Base-by-base conservation (phyloP, 805 yeast genomes). In the Zygotorulaspora florentina region DNA sequence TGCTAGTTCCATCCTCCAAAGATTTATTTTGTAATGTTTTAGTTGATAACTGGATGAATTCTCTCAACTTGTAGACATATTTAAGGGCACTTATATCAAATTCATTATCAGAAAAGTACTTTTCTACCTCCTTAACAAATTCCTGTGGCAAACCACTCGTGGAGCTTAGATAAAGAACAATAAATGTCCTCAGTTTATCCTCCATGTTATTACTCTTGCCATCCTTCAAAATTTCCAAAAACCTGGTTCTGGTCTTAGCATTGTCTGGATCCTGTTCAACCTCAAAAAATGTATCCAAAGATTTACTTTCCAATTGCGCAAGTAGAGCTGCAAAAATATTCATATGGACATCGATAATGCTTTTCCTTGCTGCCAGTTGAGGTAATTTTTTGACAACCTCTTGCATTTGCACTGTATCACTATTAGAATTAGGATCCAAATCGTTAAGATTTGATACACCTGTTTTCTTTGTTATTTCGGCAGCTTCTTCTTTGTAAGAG, bases 271-370 rank as follows among this genome's bases (percentile, higher is more conserved):
- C 78, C 62, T 91, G 97, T 68, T 93, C 99, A 50, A 93, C 81
- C 68, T 93, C 98, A 65, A 91, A 93, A 56, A 90, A 85, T 45
- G 89, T 81, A 59, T 95, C 99, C 55, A 93, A 74, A 13, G 83
- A 83, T 53, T 91, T 85, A n/a, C 84, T 81, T 58, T 91, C 93
- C 49, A 93, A 73, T 54, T 89, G 88, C 59, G 83, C 81, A 48
- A 93, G 76, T 42, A 93, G 71, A 15, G 89, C 79, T 8, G 96
- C 87, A 51, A 95, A 79, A 20, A 93, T 90, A 58, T 87, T 89
- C 96, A 93, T 91, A 68, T 93, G 99, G 83, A 87, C 86, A 69
- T 93, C 99, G 56, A 93, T 83, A 27, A 88, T 80, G 43, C 81
- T 74, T 65, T 93, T 93, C 57, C 95, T 79, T 6, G 88, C 86